Percentiles rank a stretch among this genome's conserved stretches.
These are phyloP conservation scores for Achaetomiella virescens DNA, from an alignment of 495 filamentous ascomycete species.

Conservation along the genomic window DNA sequence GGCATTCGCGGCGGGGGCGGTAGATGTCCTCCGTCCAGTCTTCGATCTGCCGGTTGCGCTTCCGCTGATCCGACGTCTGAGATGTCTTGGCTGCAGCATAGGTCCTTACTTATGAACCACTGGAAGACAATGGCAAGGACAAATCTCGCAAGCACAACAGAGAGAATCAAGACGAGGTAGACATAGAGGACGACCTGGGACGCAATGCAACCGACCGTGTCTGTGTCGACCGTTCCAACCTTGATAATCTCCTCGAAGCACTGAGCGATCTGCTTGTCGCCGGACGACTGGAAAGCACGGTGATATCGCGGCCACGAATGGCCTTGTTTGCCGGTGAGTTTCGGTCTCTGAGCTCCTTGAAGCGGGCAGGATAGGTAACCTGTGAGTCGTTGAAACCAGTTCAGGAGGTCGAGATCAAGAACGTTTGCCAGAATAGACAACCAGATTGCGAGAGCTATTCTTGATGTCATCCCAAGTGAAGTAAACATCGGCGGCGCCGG, in stretches of 20 bases:
- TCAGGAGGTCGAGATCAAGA: constrained; percentile 81
- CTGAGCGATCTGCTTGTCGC: constrained; percentile 72
- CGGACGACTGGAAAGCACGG: constrained; percentile 72
- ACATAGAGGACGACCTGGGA: constrained; percentile 96
- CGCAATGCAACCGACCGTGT: constrained; percentile 95
- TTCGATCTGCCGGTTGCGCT: constrained; percentile 89
- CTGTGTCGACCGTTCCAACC: constrained; percentile 92
- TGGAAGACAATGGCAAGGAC: constrained; percentile 85
- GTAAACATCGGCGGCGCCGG: constrained; percentile 58
- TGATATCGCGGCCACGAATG: constrained; percentile 84
- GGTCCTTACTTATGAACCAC: constrained; percentile 82
- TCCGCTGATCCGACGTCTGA: constrained; percentile 60
- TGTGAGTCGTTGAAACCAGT: constrained; percentile 84
- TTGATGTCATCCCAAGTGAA: constrained; percentile 94
- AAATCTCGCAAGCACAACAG: constrained; percentile 83
- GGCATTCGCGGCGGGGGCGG: constrained; percentile 71
- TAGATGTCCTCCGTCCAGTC: constrained; percentile 99
- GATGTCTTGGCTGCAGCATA: constrained; percentile 76
- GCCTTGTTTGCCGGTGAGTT: constrained; percentile 52
- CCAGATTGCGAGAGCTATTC: constrained; percentile 80
- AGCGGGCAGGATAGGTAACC: constrained; percentile 70
- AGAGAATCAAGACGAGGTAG: constrained; percentile 85
- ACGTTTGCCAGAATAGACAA: constrained; percentile 93
- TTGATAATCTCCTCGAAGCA: constrained; percentile 91
- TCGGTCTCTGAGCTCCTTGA: constrained; percentile 64